Percentiles rank a stretch among this genome's conserved stretches.
Conservation (phyloP, 1,284 basidiomycete genomes). For the Ustilago crameri region DNA sequence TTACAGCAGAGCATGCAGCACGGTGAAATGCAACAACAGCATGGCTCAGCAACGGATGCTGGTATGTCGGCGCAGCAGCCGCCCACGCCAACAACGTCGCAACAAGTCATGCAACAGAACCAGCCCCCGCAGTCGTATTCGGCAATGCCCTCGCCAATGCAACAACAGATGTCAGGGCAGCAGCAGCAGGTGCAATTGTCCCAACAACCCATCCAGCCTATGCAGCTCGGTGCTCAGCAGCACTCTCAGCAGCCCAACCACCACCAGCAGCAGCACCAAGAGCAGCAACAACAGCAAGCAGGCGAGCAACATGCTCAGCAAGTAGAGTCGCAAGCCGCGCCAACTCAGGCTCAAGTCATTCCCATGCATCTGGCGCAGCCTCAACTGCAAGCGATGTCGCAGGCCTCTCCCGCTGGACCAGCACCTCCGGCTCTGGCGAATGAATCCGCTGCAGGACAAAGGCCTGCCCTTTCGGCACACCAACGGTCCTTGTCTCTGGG, state of each 20-base stretch:
- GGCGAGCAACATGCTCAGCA: constrained; percentile 12
- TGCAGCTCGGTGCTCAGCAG: constrained; percentile 34
- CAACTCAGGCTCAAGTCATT: constrained; percentile 23
- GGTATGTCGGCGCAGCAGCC: neutral
- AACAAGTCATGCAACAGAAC: constrained; percentile 19
- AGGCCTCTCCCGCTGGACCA: constrained; percentile 2
- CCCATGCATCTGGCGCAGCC: constrained; percentile 34
- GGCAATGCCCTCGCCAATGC: constrained; percentile 29
- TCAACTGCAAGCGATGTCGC: constrained; percentile 21
- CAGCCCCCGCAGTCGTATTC: constrained; percentile 23
- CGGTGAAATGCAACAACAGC: constrained; percentile 18
- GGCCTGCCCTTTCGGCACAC: constrained; percentile 29
- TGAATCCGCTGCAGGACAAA: constrained; percentile 16
- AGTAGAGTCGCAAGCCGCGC: constrained; percentile 5
- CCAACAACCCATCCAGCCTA: constrained; percentile 14
- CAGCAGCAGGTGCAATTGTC: constrained; percentile 20
- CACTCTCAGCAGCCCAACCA: constrained; percentile 5
- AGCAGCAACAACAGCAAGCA: constrained; percentile 5
- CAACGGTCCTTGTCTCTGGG: constrained; percentile 47
- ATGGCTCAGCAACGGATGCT: neutral
- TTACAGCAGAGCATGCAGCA: constrained; percentile 14
- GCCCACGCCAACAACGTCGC: constrained; percentile 21
- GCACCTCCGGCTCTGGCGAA: constrained; percentile 10
- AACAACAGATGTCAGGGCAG: constrained; percentile 22
- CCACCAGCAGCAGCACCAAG: constrained; percentile 11